Base-by-base conservation (phyloP, 768 basidiomycete genomes). In the Strobilomyces confusus region DNA sequence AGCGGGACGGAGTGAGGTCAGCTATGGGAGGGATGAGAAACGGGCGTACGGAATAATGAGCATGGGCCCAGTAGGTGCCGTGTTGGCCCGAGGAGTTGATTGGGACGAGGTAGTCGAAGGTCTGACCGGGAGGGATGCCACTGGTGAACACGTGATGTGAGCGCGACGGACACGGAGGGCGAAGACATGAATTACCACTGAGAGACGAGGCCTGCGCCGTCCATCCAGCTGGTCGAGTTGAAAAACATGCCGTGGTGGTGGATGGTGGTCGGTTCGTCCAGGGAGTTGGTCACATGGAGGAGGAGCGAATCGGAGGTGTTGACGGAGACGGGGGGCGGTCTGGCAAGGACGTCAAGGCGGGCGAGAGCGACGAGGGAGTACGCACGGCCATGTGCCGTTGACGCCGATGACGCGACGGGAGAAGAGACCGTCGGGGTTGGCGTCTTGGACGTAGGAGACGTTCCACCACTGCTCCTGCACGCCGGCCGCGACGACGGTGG, bases 171-270 rank as follows among this genome's bases (percentile, higher is more conserved):
- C 19, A 17, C 9, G 23, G 20, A 5, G 9, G 1, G 4, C n/a
- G 2, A 1, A 7, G 13, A n/a, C 1, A 2, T 4, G 19, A 14
- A 3, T 8, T 67, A 89, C 90, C 93, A 98, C 75, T 98, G 91
- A 0, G 87, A 80, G 36, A 93, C 83, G 7, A 78, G 82, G 30
- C 80, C 69, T 0, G 95, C 92, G 34, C 95, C 95, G 68, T 98
- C 95, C 77, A 86, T 87, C 84, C 89, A 97, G 17, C 82, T 80
- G 0, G 88, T 80, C 2, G 81, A 78, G 67, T 94, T 95, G 77
- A 97, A 93, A 73, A 84, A 93, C 87, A 95, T 91, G 57, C 95
- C 95, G 71, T 97, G 95, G 65, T 95, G 88, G 68, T 98, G 95
- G 15, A 98, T 72, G 1, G 86, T 78, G 0, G 88, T 80, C 0